These are phyloP conservation scores for Fusarium luffae DNA, from an alignment of 2,329 filamentous ascomycete species.

Conservation along the genomic window DNA sequence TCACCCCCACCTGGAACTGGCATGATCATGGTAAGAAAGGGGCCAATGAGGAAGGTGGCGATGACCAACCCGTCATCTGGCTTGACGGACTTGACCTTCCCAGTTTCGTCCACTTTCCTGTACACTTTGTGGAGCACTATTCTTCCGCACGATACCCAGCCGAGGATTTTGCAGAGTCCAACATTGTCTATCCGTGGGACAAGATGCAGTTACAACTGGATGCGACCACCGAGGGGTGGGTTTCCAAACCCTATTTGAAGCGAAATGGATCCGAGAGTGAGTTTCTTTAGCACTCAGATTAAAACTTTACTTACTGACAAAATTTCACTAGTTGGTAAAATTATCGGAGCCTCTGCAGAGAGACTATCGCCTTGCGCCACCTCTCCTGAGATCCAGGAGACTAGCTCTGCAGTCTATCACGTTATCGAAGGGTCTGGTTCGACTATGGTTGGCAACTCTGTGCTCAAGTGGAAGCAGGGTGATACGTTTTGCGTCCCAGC, in stretches of 20 bases:
- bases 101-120: constrained; percentile 59
- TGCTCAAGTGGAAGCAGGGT: constrained; percentile 57
- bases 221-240: not conserved
- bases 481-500: constrained; percentile 67
- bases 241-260: constrained; percentile 48
- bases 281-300: not conserved
- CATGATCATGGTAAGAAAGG: constrained; percentile 70
- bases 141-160: constrained; percentile 58
- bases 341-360: constrained; percentile 60
- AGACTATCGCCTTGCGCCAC: constrained; percentile 52
- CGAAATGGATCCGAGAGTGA: constrained; percentile 47
- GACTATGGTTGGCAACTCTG: constrained; percentile 51
- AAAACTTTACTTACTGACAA: accelerated
- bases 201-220: constrained; percentile 58
- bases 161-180: constrained; percentile 54
- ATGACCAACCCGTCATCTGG: constrained; percentile 62
- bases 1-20: constrained; percentile 69
- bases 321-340: constrained; percentile 44
- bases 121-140: constrained; percentile 66
- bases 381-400: constrained; percentile 58
- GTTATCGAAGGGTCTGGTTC: constrained; percentile 60
- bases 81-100: constrained; percentile 67
- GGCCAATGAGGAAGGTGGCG: constrained; percentile 43
- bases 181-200: constrained; percentile 62
- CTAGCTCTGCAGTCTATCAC: constrained; percentile 64